Percentiles rank a stretch among this genome's conserved stretches.
phyloP scores from a whole-genome alignment of 495 filamentous ascomycete genomes.

The Neurospora africana region DNA sequence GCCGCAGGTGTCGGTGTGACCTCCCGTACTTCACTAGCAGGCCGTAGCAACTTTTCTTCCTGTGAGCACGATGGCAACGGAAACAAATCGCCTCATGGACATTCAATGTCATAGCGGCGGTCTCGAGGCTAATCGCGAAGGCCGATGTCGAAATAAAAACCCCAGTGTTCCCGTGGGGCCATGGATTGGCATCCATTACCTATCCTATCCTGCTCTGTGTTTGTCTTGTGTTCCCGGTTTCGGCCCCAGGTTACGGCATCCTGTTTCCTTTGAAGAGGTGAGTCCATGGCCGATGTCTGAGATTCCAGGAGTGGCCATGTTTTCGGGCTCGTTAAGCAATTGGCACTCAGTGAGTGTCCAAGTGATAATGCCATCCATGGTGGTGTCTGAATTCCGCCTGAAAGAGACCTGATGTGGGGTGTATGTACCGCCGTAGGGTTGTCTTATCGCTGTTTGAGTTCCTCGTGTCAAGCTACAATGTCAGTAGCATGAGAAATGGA shows the following conservation, averaged over 20 bases:
- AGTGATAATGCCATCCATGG: not conserved
- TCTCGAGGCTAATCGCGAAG: not conserved
- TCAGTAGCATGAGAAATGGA: not conserved
- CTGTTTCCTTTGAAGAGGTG: not conserved
- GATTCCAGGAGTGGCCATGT: not conserved
- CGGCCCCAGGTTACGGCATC: not conserved
- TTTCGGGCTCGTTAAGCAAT: not conserved
- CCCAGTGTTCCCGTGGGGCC: not conserved
- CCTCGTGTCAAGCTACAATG: not conserved
- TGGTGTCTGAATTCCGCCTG: not conserved
- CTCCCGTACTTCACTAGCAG: not conserved
- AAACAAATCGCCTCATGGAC: not conserved
- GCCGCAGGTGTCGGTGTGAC: not conserved
- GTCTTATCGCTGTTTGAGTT: not conserved
- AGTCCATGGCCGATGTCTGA: not conserved
- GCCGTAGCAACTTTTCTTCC: not conserved
- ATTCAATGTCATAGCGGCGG: not conserved
- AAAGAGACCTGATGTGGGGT: not conserved
- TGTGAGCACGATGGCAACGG: not conserved
- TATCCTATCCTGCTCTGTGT: not conserved
- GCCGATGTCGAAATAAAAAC: not conserved
- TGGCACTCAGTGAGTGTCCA: not conserved
- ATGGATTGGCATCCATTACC: not conserved
- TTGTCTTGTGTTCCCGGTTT: not conserved
- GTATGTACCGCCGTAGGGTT: not conserved